These are phyloP conservation scores for Colletotrichum tropicale DNA, from an alignment of 2,329 filamentous ascomycete genomes.

Conservation along the genomic window DNA sequence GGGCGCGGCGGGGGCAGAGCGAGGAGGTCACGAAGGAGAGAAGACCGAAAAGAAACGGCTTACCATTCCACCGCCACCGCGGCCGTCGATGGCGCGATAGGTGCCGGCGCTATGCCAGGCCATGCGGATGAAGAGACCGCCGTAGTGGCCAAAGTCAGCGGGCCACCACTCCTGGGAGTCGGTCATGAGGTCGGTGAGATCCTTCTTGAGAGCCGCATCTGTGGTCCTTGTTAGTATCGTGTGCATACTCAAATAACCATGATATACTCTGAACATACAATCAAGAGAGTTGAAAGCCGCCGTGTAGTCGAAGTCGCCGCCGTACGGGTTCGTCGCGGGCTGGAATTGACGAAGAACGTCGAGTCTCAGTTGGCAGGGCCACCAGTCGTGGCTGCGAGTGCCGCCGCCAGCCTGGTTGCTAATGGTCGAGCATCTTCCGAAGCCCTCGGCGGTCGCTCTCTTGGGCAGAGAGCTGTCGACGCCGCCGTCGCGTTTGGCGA, in stretches of 20 bases:
- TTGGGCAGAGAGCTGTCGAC: slow-evolving; percentile 9
- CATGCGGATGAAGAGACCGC: slow-evolving; percentile 80
- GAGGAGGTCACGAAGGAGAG: not conserved
- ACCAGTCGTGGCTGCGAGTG: slow-evolving; percentile 74
- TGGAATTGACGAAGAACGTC: slow-evolving; percentile 78
- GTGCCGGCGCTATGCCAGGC: slow-evolving; percentile 83
- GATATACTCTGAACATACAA: slow-evolving; percentile 34
- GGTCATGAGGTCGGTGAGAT: slow-evolving; percentile 73
- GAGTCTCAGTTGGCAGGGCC: slow-evolving; percentile 71
- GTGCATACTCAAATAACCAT: not conserved
- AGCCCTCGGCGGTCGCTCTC: not conserved
- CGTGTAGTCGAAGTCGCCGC: slow-evolving; percentile 73
- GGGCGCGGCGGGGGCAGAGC: not conserved
- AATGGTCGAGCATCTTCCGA: slow-evolving; percentile 2
- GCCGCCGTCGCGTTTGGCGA: slow-evolving; percentile 11
- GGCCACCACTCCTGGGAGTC: slow-evolving; percentile 84
- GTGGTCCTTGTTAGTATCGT: not conserved
- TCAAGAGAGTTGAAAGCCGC: slow-evolving; percentile 75
- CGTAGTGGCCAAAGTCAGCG: slow-evolving; percentile 82
- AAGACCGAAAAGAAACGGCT: not conserved
- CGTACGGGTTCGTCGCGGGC: slow-evolving; percentile 65
- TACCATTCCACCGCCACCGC: slow-evolving; percentile 71
- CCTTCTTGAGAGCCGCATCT: slow-evolving; percentile 72
- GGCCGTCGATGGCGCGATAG: slow-evolving; percentile 76
- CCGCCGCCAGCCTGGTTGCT: slow-evolving; percentile 63